Base-by-base conservation (phyloP, 257 asterid genomes). In the Leonotis leonurus region DNA sequence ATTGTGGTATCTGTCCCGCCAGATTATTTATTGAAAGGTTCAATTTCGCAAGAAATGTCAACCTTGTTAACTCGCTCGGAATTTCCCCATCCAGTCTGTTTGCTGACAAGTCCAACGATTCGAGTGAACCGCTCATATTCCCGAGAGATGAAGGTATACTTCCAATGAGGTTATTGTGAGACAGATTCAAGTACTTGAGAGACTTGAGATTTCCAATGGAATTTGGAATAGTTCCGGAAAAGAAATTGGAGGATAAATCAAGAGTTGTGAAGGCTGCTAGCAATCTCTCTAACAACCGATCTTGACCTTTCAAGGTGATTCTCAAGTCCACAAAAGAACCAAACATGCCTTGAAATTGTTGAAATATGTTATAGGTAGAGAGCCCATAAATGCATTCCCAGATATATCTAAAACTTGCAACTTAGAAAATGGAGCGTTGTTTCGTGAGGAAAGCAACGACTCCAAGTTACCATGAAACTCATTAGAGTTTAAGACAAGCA, bases 401-500 rank as follows among this genome's bases (percentile, higher is more conserved):
- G 71, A 56, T 3, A 70, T 24, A 26, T 80, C 73, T 0, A 73
- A 9, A n/a, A 76, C 58, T 29, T 65, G 57, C 26, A 76, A 33
- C 16, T 21, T 60, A 2, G 65, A 56, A 65, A 78, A 72, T 3
- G 78, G 45, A 25, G 1, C 3, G 16, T 22, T 7, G n/a, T n/a
- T n/a, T n/a, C n/a, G n/a, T n/a, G n/a, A n/a, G n/a, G 30, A 51
- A 29, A 24, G 26, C 7, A 62, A 33, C 1, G 63, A 59, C n/a
- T n/a, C n/a, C 2, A 75, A 14, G 22, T 53, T 36, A 2, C 83
- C 83, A 21, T 62, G 17, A 55, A 77, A 12, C 25, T 37, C 67
- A 64, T 71, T 66, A 5, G 17, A 20, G 10, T 35, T 68, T 54
- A 80, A 52, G 25, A 53, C 62, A 6, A 80, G 72, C 29, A 77